Conservation (phyloP, 176 grass and related monocot species). For the Raddia guianensis region DNA sequence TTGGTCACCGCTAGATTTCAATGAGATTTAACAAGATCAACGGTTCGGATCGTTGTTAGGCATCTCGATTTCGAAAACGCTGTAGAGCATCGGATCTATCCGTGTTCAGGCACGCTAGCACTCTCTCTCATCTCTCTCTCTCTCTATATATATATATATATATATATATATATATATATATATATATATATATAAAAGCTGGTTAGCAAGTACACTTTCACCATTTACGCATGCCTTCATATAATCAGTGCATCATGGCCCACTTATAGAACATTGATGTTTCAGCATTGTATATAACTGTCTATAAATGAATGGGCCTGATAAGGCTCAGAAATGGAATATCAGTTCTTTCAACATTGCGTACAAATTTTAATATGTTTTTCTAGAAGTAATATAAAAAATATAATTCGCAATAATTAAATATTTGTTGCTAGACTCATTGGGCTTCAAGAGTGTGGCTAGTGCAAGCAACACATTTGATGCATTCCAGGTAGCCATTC, state of each 20-base stretch:
- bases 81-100: too few relatives aligned
- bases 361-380: background rate
- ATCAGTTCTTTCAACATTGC: background rate
- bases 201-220: background rate
- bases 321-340: background rate
- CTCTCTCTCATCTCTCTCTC: too few relatives aligned
- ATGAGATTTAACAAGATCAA: too few relatives aligned
- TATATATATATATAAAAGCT: background rate
- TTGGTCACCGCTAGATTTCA: too few relatives aligned
- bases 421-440: background rate
- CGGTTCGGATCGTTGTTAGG: too few relatives aligned
- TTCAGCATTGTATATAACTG: background rate
- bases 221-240: background rate
- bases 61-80: too few relatives aligned
- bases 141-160: too few relatives aligned
- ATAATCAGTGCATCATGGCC: background rate
- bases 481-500: background rate
- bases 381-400: background rate
- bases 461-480: background rate
- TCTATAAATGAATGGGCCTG: conserved; percentile 8
- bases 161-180: too few relatives aligned
- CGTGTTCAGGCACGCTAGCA: too few relatives aligned
- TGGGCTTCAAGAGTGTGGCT: background rate
- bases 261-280: background rate
- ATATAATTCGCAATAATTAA: background rate